Evolutionary conservation across 805 yeast species (phyloP), one percentile per base, ranked within the genome.

Genomic region (Candida silvicultrix): DNA sequence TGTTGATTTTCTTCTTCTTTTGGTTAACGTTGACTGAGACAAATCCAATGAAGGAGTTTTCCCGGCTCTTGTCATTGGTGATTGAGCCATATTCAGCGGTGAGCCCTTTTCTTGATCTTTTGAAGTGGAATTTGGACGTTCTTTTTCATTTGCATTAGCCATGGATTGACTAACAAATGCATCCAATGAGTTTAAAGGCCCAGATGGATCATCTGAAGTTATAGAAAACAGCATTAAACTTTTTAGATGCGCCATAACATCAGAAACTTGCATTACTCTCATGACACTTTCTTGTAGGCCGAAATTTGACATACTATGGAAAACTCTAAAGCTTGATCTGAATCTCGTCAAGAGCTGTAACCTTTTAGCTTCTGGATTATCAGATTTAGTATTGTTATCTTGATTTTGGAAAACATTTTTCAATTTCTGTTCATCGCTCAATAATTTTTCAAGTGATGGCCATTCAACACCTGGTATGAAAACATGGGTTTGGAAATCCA

Each of bases 231-330:
- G 67, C 80, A 86, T 80, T 45, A 89, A 65, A 6, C 85, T 80
- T 45, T 77, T 74, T 51, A 88, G 70, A 49, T 79, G 78, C 0
- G 89, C 73, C 88, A 89, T 84, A 10, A 83, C 83, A 62, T 87
- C 94, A 38, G 89, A 76, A 5, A 85, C 78, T 61, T 86, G 92
- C 66, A 88, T 64, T 20, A 82, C 71, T 48, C 92, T 68, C 78
- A 86, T 75, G 7, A 86, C 80, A 36, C 74, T 74, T 43, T 77
- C 81, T 45, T 79, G 81, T 5, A 85, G 63, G 0, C 95, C 95
- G 50, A 76, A 75, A 45, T 74, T 73, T 5, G 81, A 68, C 45
- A 81, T 64, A 37, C 67, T 67, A 40, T 71, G 67, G 50, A 71
- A 71, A 1, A 82, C 80, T 38, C 66, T 64, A 36, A 72, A 68